Conservation (phyloP, 768 basidiomycete genomes). For the Russula abietina region DNA sequence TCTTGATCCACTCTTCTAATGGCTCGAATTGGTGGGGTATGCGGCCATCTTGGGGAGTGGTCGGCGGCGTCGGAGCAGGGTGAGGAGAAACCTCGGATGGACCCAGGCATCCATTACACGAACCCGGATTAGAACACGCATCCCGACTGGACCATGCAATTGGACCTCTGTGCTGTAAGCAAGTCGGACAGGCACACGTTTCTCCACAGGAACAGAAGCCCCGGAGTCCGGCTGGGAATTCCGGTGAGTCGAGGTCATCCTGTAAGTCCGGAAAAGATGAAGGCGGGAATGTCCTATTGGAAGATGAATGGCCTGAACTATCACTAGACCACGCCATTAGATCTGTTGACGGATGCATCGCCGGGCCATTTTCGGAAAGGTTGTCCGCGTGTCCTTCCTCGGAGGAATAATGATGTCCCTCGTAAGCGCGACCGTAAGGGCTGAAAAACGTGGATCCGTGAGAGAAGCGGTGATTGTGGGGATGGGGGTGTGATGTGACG, state of each 20-base stretch:
- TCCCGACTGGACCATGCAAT: conserved; percentile 21
- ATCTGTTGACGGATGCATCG: conserved; percentile 5
- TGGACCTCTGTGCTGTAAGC: conserved; percentile 23
- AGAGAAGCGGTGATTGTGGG: conserved; percentile 33
- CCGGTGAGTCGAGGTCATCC: conserved; percentile 17
- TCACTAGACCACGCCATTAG: conserved; percentile 21
- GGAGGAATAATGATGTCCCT: conserved; percentile 39
- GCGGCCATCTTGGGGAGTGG: conserved; percentile 22
- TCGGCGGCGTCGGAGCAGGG: conserved; percentile 24
- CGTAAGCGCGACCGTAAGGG: conserved; percentile 63
- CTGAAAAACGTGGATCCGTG: conserved; percentile 51
- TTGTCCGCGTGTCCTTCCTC: conserved; percentile 26
- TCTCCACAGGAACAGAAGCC: conserved; percentile 23
- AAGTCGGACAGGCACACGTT: conserved; percentile 20
- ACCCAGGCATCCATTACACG: conserved; percentile 20
- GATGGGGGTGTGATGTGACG: conserved; percentile 38
- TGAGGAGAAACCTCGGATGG: conserved; percentile 17
- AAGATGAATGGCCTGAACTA: conserved; percentile 12
- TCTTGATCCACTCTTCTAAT: conserved; percentile 24
- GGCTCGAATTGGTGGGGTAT: conserved; percentile 21
- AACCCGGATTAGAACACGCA: conserved; percentile 15
- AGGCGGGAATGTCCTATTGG: conserved; percentile 5
- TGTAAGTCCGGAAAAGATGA: conserved; percentile 9
- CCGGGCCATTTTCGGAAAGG: conserved; percentile 11
- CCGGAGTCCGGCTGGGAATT: conserved; percentile 15